Percentiles rank a stretch among this genome's conserved stretches.
Conservation (phyloP, 179 eudicot species). For the Spinacia oleracea region DNA sequence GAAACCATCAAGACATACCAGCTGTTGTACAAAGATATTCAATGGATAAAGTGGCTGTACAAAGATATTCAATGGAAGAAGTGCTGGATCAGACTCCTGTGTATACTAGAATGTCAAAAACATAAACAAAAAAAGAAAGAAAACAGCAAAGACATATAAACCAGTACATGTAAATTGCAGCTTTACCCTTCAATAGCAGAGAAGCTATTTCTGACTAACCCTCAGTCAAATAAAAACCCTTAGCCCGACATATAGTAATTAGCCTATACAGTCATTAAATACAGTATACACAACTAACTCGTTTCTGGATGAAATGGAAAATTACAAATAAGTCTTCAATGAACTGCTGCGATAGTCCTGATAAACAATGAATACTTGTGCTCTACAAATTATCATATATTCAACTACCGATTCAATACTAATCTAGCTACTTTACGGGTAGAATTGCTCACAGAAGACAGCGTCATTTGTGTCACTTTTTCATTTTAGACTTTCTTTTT, state of each 20-base stretch:
- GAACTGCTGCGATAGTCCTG: neutral
- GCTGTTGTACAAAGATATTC: slow-evolving; percentile 93
- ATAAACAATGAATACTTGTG: neutral
- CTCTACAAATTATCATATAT: neutral
- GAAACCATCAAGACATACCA: slow-evolving; percentile 53
- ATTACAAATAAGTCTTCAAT: neutral
- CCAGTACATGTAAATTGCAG: neutral
- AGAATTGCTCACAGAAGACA: neutral
- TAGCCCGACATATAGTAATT: neutral
- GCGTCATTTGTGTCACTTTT: neutral
- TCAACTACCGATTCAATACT: neutral
- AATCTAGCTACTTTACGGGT: neutral
- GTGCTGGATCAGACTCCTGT: slow-evolving; percentile 90
- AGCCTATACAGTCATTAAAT: neutral
- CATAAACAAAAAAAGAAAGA: neutral
- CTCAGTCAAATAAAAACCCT: neutral
- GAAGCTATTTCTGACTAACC: neutral
- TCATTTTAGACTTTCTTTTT: neutral
- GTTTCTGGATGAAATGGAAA: neutral
- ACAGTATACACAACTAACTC: neutral
- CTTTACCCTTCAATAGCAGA: neutral
- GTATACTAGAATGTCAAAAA: slow-evolving; percentile 20
- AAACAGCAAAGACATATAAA: neutral
- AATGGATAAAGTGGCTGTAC: slow-evolving; percentile 67
- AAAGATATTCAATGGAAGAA: too few relatives aligned